Base-by-base conservation (phyloP, 176 grass and related monocot genomes). In the Stipa capillata region DNA sequence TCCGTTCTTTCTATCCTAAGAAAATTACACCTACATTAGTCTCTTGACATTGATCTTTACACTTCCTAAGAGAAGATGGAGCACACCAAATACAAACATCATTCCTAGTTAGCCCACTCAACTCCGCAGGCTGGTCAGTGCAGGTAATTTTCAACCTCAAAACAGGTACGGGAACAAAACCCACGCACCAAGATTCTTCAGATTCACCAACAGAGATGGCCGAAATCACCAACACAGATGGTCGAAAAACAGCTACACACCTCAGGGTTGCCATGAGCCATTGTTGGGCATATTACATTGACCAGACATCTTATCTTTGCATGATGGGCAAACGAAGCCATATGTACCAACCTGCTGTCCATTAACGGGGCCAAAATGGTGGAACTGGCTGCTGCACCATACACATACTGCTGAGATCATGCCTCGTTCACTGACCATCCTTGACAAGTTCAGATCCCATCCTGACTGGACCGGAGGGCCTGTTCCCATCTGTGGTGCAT, bases 351-450 rank as follows among this genome's bases (percentile, higher is more conserved):
- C 33, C 68, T 82, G 86, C 32, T 79, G 85, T 40, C 61, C 83
- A 11, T 89, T 59, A 48, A 82, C 13, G 6, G 84, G 14, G 28
- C 84, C 88, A 84, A 85, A 84, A 77, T 90, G 92, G 42, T 86
- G 80, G 73, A 93, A 99, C 66, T 99, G 88, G 49, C 81, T 77
- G 79, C 70, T 87, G 84, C 92, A 95, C 90, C 90, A 93, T 43
- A 80, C 85, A 68, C 92, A 96, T 24, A 96, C 39, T 41, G 74
- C 82, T 32, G 86, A 71, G 8, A 81, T 20, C 79, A 87, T 74
- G 69, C 47, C 68, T 10, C 47, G 73, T 27, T 79, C 82, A 21
- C 40, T 78, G 41, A 79, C 73, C 48, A 79, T 88, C 48, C 73
- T 92, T 69, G 90, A 79, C 49, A 73, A 84, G 6, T 88, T 69